Evolutionary conservation across 805 yeast genomes (phyloP).

Genomic region (Sugiyamaella valdiviana): DNA sequence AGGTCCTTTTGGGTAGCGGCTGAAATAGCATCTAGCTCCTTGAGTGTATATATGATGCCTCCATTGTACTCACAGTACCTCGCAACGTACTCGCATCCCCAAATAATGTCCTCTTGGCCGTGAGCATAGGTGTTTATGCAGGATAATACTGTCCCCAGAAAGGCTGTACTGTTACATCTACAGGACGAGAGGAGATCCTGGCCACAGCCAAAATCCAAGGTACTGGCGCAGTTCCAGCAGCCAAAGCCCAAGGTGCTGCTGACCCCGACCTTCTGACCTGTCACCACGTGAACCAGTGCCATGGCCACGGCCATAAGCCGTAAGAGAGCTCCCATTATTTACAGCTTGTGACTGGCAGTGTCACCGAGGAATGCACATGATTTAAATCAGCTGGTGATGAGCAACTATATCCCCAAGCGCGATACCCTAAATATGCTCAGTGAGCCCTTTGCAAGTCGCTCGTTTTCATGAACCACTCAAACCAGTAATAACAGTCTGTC

Average conservation of each 20-base stretch:
- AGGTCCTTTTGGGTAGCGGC: slow-evolving; percentile 29
- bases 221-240: slow-evolving; percentile 30
- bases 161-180: slow-evolving; percentile 25
- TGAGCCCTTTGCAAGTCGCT: background rate
- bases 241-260: slow-evolving; percentile 28
- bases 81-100: slow-evolving; percentile 25
- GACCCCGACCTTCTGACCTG: slow-evolving; percentile 30
- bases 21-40: slow-evolving; percentile 27
- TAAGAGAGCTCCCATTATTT: background rate
- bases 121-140: slow-evolving; percentile 25
- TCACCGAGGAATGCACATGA: background rate
- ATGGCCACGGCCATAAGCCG: background rate
- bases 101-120: slow-evolving; percentile 20
- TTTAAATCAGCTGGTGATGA: background rate
- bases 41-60: slow-evolving; percentile 17
- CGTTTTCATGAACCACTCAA: background rate
- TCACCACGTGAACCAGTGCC: background rate
- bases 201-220: slow-evolving; percentile 28
- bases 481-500: background rate
- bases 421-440: background rate
- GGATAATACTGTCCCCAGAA: slow-evolving; percentile 28
- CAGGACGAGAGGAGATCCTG: slow-evolving; percentile 18
- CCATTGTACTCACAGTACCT: slow-evolving; percentile 30
- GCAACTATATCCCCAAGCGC: background rate
- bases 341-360: background rate